phyloP scores from a whole-genome alignment of 1,139 yeast species.

The Geotrichum phurueaensis region DNA sequence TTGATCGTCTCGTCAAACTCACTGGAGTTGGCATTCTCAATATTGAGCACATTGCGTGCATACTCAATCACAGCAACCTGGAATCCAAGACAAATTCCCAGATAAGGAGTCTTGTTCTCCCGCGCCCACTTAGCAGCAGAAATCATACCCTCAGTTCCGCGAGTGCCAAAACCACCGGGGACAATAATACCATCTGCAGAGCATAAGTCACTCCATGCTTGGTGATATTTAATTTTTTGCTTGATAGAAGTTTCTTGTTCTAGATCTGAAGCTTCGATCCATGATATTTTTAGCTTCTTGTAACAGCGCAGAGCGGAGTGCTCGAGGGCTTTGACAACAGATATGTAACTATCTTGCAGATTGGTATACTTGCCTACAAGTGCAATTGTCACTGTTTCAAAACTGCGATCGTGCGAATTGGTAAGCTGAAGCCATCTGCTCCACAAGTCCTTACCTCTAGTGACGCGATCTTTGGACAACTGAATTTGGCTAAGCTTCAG shows the following conservation, averaged over 20 bases:
- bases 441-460: slow-evolving; percentile 64
- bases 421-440: slow-evolving; percentile 77
- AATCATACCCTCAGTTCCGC: slow-evolving; percentile 98
- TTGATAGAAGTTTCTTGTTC: slow-evolving; percentile 62
- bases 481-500: slow-evolving; percentile 51
- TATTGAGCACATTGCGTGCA: slow-evolving; percentile 73
- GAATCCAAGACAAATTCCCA: slow-evolving; percentile 96
- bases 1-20: slow-evolving; percentile 66
- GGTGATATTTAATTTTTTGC: slow-evolving; percentile 75
- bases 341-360: slow-evolving; percentile 88
- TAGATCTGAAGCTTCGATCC: slow-evolving; percentile 94
- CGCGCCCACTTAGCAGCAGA: slow-evolving; percentile 97
- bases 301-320: slow-evolving; percentile 89
- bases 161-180: slow-evolving; percentile 96
- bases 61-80: slow-evolving; percentile 98
- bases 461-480: slow-evolving; percentile 48
- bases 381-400: slow-evolving; percentile 86
- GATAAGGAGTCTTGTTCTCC: slow-evolving; percentile 84
- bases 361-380: slow-evolving; percentile 95
- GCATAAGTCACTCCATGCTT: slow-evolving; percentile 92
- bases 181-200: slow-evolving; percentile 95
- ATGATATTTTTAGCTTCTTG: slow-evolving; percentile 75
- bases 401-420: slow-evolving; percentile 67
- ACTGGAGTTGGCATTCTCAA: slow-evolving; percentile 64
- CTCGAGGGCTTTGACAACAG: slow-evolving; percentile 91